Evolutionary conservation across 371 early-diverging fungal species (phyloP).

Genomic region (Mycotypha africana): DNA sequence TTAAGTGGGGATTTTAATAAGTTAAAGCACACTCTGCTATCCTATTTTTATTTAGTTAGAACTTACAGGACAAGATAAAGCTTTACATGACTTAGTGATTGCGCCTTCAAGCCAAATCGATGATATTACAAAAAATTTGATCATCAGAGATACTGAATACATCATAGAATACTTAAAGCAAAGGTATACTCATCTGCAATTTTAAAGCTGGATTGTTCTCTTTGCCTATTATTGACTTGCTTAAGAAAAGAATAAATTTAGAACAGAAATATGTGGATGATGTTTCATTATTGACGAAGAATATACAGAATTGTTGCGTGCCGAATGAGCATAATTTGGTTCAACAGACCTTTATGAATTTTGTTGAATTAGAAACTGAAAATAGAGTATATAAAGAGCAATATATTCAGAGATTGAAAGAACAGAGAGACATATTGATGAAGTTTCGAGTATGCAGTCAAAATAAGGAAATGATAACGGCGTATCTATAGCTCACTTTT

Average conservation of each 20-base stretch:
- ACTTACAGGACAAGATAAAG: slow-evolving; percentile 13
- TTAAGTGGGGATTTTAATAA: too few relatives aligned
- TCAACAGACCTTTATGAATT: slow-evolving; percentile 11
- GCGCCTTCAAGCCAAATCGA: slow-evolving; percentile 18
- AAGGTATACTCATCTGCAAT: too few relatives aligned
- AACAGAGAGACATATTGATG: slow-evolving; percentile 7
- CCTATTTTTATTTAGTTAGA: slow-evolving; percentile 11
- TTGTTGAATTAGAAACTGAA: slow-evolving; percentile 10
- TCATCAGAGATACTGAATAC: slow-evolving; percentile 14
- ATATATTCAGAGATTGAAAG: slow-evolving; percentile 5
- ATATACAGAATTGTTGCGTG: slow-evolving; percentile 1
- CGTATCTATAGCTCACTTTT: too few relatives aligned
- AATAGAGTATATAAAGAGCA: slow-evolving; percentile 1
- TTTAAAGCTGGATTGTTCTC: background rate
- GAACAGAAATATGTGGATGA: slow-evolving; percentile 12
- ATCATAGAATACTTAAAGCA: slow-evolving; percentile 20
- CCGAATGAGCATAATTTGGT: slow-evolving; percentile 5
- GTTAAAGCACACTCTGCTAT: too few relatives aligned
- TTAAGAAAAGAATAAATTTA: slow-evolving; percentile 12
- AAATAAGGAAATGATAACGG: background rate
- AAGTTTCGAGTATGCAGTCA: slow-evolving; percentile 10
- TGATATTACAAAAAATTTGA: slow-evolving; percentile 4
- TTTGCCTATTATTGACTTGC: too few relatives aligned
- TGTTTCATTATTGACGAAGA: slow-evolving; percentile 1
- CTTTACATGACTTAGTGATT: slow-evolving; percentile 5